Conservation (phyloP, 2,329 filamentous ascomycete genomes). For the Pyrenochaeta sp. region DNA sequence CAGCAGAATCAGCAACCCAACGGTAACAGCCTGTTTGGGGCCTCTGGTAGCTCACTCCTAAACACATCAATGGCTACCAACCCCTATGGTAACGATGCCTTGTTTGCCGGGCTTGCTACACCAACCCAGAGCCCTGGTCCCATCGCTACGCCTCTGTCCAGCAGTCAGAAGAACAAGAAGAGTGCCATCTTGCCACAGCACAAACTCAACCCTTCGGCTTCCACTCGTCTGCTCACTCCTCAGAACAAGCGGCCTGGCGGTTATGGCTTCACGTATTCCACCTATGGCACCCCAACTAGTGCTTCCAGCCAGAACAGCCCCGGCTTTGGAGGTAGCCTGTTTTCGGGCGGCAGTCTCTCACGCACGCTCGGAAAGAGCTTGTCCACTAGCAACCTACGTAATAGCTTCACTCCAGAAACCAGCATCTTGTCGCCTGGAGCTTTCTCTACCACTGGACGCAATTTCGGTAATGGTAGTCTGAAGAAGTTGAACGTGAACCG, state of each 20-base stretch:
- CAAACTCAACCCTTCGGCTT: constrained; percentile 82
- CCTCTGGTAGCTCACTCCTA: constrained; percentile 56
- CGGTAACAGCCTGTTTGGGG: constrained; percentile 61
- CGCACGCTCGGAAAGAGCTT: constrained; percentile 84
- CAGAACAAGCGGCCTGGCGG: constrained; percentile 72
- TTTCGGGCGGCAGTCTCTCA: constrained; percentile 66
- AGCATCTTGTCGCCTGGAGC: constrained; percentile 87
- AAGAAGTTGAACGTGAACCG: constrained; percentile 95
- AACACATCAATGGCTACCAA: constrained; percentile 70
- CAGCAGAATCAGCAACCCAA: constrained; percentile 49
- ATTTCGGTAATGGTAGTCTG: constrained; percentile 61
- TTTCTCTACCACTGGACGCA: constrained; percentile 70
- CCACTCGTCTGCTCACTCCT: constrained; percentile 81
- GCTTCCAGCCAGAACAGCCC: constrained; percentile 78
- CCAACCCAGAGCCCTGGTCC: constrained; percentile 80
- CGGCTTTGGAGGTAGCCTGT: constrained; percentile 54
- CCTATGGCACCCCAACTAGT: constrained; percentile 81
- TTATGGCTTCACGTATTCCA: constrained; percentile 93
- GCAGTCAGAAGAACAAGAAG: constrained; percentile 77
- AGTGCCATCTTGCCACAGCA: constrained; percentile 83
- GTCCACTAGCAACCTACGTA: constrained; percentile 84
- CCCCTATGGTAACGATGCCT: constrained; percentile 86
- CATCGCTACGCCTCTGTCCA: constrained; percentile 85
- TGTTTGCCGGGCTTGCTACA: constrained; percentile 78
- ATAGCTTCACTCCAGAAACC: constrained; percentile 81